Evolutionary conservation across 148 eudicot species (phyloP).

Genomic region (Oxyria digyna): DNA sequence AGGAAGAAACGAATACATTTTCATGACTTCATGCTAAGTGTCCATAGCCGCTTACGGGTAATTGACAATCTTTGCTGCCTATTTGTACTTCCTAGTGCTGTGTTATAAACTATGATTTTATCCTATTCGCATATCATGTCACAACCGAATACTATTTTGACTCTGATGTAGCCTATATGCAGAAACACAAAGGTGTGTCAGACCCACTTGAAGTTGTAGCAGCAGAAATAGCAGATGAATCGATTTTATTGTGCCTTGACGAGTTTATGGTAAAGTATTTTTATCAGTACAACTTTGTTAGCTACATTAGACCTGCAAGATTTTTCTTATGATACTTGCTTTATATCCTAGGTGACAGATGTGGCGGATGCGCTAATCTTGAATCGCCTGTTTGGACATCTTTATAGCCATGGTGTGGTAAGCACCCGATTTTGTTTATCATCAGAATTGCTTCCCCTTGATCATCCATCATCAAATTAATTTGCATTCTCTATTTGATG

Average conservation of each 20-base stretch:
- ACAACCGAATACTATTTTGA: background rate
- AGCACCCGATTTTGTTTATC: no score
- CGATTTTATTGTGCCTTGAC: conserved; percentile 79
- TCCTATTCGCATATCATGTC: background rate
- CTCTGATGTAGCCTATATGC: conserved; percentile 15
- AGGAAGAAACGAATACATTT: conserved; percentile 90
- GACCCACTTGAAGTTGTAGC: conserved; percentile 94
- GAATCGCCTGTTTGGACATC: conserved; percentile 67
- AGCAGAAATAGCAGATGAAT: conserved; percentile 72
- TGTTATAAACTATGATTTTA: background rate
- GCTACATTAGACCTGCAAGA: background rate
- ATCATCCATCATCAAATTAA: no score
- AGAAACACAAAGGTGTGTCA: conserved; percentile 75
- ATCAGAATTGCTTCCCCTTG: no score
- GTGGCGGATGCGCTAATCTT: conserved; percentile 90
- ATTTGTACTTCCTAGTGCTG: background rate
- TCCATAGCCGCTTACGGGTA: conserved; percentile 84
- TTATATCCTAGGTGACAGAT: conserved; percentile 56
- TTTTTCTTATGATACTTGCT: background rate
- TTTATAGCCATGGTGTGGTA: conserved; percentile 70
- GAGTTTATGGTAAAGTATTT: conserved; percentile 24
- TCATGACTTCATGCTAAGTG: conserved; percentile 93
- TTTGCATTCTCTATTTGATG: background rate
- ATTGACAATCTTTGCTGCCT: conserved; percentile 4
- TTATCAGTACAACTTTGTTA: conserved; percentile 30